A percentile compares a stretch with the other conserved stretches of the same genome.
These are phyloP conservation scores for Pseudogymnoascus sp. DNA, from an alignment of 2,329 filamentous ascomycete genomes.

Conservation along the genomic window DNA sequence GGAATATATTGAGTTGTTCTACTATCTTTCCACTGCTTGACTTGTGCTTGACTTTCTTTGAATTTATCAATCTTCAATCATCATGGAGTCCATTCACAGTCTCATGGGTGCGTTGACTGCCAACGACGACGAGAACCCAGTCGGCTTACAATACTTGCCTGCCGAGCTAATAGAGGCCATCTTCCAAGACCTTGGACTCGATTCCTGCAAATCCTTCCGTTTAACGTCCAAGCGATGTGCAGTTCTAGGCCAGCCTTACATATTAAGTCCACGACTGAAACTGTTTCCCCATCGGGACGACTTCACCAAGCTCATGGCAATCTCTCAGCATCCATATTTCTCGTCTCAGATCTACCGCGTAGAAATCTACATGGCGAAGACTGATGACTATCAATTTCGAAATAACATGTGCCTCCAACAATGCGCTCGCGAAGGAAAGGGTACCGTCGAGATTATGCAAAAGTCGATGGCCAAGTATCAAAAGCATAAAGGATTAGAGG, in stretches of 20 bases:
- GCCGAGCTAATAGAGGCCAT: slow-evolving; percentile 20
- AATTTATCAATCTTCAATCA: neutral
- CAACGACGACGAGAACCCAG: neutral
- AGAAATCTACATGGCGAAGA: slow-evolving; percentile 22
- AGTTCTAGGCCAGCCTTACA: slow-evolving; percentile 21
- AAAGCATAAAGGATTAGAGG: slow-evolving; percentile 25
- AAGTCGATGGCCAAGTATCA: slow-evolving; percentile 28
- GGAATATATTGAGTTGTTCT: neutral
- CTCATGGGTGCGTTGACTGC: neutral
- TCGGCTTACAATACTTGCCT: slow-evolving; percentile 14
- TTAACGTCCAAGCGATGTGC: slow-evolving; percentile 20
- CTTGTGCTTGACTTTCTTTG: neutral
- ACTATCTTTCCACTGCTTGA: neutral
- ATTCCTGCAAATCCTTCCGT: slow-evolving; percentile 18
- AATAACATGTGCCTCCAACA: slow-evolving; percentile 26
- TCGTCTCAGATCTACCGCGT: slow-evolving; percentile 16
- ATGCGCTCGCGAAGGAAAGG: slow-evolving; percentile 22
- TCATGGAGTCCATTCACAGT: neutral
- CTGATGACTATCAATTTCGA: slow-evolving; percentile 26
- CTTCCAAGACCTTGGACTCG: slow-evolving; percentile 14
- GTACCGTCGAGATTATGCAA: slow-evolving; percentile 23
- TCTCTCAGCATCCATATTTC: slow-evolving; percentile 22
- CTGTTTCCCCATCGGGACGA: slow-evolving; percentile 20
- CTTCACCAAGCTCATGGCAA: slow-evolving; percentile 17
- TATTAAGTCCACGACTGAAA: slow-evolving; percentile 18